These are phyloP conservation scores for Fusarium protoensiforme DNA, from an alignment of 2,329 filamentous ascomycete species.

Conservation along the genomic window DNA sequence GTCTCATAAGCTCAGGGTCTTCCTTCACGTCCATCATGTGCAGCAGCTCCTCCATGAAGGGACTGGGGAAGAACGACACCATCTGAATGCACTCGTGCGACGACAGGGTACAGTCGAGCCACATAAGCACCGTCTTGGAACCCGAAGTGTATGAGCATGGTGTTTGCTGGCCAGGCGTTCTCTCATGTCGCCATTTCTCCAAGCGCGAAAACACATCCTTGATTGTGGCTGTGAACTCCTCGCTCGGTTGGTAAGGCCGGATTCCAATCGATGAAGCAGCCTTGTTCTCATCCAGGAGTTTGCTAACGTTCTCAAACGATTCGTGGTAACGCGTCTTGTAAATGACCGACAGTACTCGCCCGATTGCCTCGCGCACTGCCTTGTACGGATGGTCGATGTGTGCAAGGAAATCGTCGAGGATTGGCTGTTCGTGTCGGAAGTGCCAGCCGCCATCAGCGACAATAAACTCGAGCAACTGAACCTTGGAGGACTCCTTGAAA, in stretches of 20 bases:
- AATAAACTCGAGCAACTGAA: conserved; percentile 88
- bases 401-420: conserved; percentile 86
- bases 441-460: conserved; percentile 95
- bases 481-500: conserved; percentile 98
- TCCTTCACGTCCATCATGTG: conserved; percentile 99
- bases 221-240: conserved; percentile 79
- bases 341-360: conserved; percentile 86
- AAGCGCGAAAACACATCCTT: conserved; percentile 80
- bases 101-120: conserved; percentile 91
- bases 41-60: conserved; percentile 90
- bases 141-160: conserved; percentile 95
- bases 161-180: conserved; percentile 88
- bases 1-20: conserved; percentile 91
- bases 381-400: conserved; percentile 99
- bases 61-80: conserved; percentile 87
- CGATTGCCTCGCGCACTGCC: conserved; percentile 94
- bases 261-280: conserved; percentile 83
- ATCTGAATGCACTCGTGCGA: conserved; percentile 94
- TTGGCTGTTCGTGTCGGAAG: conserved; percentile 89
- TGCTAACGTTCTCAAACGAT: conserved; percentile 83
- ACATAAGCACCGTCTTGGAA: conserved; percentile 94
- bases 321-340: conserved; percentile 95
- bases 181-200: conserved; percentile 87
- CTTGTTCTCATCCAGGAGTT: conserved; percentile 83
- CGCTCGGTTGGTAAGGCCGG: conserved; percentile 81